phyloP scores from a whole-genome alignment of 495 filamentous ascomycete genomes.

The Aspergillus indologenus region DNA sequence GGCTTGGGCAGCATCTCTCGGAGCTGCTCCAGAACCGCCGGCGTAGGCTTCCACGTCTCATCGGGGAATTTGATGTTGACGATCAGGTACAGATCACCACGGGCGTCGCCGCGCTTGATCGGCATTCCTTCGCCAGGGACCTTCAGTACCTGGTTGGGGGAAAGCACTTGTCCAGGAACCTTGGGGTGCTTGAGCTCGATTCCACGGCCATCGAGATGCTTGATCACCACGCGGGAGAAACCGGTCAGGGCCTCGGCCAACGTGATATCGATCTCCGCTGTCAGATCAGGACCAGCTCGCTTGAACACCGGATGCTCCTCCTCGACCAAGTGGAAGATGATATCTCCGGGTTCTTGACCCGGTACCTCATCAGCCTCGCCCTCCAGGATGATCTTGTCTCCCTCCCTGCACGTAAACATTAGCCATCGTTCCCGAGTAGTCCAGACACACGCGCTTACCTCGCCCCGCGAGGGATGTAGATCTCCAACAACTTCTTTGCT shows the following conservation, averaged over 20 bases:
- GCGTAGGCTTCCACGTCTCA: constrained; percentile 72
- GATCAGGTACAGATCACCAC: constrained; percentile 82
- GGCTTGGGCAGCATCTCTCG: constrained; percentile 70
- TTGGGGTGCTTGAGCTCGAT: constrained; percentile 71
- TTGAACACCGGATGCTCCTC: constrained; percentile 76
- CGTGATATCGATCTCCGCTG: constrained; percentile 72
- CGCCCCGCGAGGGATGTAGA: constrained; percentile 91
- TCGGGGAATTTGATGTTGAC: constrained; percentile 89
- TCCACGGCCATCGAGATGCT: constrained; percentile 90
- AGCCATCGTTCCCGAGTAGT: constrained; percentile 10
- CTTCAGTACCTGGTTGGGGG: constrained; percentile 79
- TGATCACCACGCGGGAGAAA: constrained; percentile 85
- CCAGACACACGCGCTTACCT: constrained; percentile 37
- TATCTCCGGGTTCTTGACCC: constrained; percentile 86
- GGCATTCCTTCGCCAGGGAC: constrained; percentile 92
- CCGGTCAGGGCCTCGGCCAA: constrained; percentile 82
- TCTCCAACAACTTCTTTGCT: constrained; percentile 88
- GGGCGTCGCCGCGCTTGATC: constrained; percentile 72
- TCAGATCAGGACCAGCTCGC: constrained; percentile 78
- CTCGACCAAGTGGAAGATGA: constrained; percentile 83
- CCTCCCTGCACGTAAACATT: constrained; percentile 50
- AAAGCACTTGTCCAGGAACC: constrained; percentile 69
- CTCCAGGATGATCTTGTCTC: constrained; percentile 84
- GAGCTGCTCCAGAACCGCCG: constrained; percentile 62
- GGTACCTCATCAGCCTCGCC: constrained; percentile 95